These are phyloP conservation scores for Cladophialophora chaetospira DNA, from an alignment of 2,329 filamentous ascomycete genomes.

Conservation along the genomic window DNA sequence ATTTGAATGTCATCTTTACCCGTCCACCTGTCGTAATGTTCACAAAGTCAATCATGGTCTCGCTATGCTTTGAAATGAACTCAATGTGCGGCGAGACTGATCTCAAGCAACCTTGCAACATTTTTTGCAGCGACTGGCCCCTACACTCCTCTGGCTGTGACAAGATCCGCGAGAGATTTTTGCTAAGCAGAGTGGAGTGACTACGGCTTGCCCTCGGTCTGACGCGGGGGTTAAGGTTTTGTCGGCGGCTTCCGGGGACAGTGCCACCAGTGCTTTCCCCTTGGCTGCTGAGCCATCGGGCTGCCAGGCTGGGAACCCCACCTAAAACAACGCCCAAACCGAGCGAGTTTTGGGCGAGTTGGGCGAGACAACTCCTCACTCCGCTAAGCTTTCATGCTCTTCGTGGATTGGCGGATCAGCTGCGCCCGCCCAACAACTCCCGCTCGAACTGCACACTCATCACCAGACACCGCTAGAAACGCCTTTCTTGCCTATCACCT, in stretches of 20 bases:
- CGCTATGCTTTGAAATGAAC: not conserved
- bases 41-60: no score
- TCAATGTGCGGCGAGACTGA: not conserved
- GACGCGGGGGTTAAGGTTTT: no score
- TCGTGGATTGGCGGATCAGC: conserved; percentile 5
- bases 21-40: no score
- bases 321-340: not conserved
- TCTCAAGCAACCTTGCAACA: no score
- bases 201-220: no score
- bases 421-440: not conserved
- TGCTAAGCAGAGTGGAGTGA: conserved; percentile 5
- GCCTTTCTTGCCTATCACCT: not conserved
- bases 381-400: not conserved
- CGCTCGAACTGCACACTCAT: not conserved
- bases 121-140: not conserved
- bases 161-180: not conserved
- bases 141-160: not conserved
- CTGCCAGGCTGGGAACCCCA: no score
- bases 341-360: not conserved
- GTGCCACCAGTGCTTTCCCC: not conserved
- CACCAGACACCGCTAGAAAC: conserved; percentile 5
- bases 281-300: no score
- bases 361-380: not conserved
- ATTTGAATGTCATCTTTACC: no score
- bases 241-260: conserved; percentile 3